Conservation (phyloP, 2,329 filamentous ascomycete genomes). For the Colletotrichum simmondsii region DNA sequence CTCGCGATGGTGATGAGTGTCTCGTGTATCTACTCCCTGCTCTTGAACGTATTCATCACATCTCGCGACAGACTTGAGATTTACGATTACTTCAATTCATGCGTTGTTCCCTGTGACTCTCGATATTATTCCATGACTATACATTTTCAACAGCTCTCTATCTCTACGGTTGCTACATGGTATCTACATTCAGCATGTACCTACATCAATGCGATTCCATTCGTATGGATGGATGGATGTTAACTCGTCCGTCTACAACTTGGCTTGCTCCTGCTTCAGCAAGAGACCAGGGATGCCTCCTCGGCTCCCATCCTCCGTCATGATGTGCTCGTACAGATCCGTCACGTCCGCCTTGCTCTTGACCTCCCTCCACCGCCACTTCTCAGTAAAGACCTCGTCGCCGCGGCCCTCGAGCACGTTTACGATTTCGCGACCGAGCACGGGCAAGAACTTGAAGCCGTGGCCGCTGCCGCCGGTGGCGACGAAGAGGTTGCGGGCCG, state of each 20-base stretch:
- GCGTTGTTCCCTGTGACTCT: not conserved
- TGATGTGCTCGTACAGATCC: slow-evolving; percentile 48
- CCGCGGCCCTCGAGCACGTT: slow-evolving; percentile 62
- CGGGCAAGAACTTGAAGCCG: slow-evolving; percentile 76
- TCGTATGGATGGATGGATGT: too few relatives aligned
- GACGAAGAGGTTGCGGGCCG: slow-evolving; percentile 67
- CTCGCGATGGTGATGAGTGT: not conserved
- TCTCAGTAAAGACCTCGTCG: slow-evolving; percentile 62
- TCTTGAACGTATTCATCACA: too few relatives aligned
- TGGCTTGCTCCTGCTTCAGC: slow-evolving; percentile 54
- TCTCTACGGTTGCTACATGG: not conserved
- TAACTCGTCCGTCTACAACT: not conserved
- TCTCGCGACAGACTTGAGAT: too few relatives aligned
- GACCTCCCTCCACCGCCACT: slow-evolving; percentile 74
- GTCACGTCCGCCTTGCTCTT: slow-evolving; percentile 48
- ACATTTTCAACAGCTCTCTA: not conserved
- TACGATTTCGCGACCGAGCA: slow-evolving; percentile 71
- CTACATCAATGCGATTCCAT: not conserved
- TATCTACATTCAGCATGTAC: not conserved
- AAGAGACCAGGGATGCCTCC: slow-evolving; percentile 59
- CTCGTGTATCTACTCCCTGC: too few relatives aligned
- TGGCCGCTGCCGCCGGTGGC: slow-evolving; percentile 74
- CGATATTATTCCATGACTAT: not conserved
- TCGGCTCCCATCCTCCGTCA: slow-evolving; percentile 65
- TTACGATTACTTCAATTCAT: not conserved